phyloP scores from a whole-genome alignment of 2,329 filamentous ascomycete genomes.

The Trichoderma asperellum region DNA sequence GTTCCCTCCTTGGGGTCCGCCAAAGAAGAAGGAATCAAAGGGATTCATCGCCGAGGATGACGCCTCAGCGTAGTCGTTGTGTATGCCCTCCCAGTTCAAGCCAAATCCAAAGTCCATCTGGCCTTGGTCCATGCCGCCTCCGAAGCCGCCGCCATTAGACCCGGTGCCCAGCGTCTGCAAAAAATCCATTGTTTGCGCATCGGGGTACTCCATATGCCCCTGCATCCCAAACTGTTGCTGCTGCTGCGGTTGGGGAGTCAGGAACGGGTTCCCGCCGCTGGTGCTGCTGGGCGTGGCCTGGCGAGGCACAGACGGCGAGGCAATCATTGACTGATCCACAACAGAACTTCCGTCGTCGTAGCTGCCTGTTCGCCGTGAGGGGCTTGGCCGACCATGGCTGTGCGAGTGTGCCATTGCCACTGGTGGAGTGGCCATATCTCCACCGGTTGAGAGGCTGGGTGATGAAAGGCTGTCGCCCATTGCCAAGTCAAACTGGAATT shows the following conservation, averaged over 20 bases:
- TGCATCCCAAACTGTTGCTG: conserved; percentile 43
- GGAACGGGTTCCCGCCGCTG: conserved; percentile 34
- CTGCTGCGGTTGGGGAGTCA: conserved; percentile 29
- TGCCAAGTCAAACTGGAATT: conserved; percentile 44
- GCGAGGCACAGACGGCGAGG: conserved; percentile 49
- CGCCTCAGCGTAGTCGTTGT: conserved; percentile 65
- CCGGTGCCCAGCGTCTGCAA: conserved; percentile 50
- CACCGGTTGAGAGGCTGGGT: conserved; percentile 44
- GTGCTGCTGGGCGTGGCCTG: conserved; percentile 42
- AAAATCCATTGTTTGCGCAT: conserved; percentile 59
- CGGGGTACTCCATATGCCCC: conserved; percentile 47
- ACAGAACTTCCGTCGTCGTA: conserved; percentile 38
- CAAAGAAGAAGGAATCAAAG: conserved; percentile 76
- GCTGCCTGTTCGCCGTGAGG: conserved; percentile 37
- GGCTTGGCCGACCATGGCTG: conserved; percentile 39
- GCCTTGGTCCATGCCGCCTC: conserved; percentile 46
- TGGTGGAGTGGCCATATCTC: conserved; percentile 47
- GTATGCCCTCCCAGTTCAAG: conserved; percentile 65
- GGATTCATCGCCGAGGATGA: conserved; percentile 65
- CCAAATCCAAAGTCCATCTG: conserved; percentile 69
- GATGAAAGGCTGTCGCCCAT: conserved; percentile 49
- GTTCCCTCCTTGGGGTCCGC: conserved; percentile 50
- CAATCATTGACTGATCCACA: conserved; percentile 50
- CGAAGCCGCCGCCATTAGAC: conserved; percentile 40
- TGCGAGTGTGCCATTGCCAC: conserved; percentile 42